These are phyloP conservation scores for Sanguinoderma infundibulare DNA, from an alignment of 1,284 basidiomycete species.

Conservation along the genomic window DNA sequence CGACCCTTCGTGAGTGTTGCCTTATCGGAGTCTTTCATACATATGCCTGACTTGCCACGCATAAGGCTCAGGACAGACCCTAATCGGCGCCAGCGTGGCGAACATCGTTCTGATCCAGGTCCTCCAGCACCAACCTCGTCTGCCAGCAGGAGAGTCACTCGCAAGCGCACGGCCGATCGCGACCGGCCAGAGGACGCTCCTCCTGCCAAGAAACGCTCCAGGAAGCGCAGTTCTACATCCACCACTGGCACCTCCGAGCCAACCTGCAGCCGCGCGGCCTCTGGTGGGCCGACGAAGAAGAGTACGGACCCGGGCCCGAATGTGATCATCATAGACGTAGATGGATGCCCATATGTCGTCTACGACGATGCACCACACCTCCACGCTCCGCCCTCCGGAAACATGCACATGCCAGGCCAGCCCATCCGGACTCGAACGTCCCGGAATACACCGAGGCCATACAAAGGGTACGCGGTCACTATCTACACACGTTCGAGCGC, in stretches of 20 bases:
- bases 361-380: neutral
- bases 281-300: neutral
- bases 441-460: neutral
- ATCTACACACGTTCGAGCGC: neutral
- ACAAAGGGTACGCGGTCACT: neutral
- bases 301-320: neutral
- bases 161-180: neutral
- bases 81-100: neutral
- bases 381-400: neutral
- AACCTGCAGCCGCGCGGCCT: too few relatives aligned
- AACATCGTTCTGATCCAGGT: neutral
- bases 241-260: neutral
- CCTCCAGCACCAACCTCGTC: neutral
- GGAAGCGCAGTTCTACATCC: neutral
- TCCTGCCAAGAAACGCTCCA: neutral
- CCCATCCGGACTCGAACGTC: too few relatives aligned
- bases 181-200: neutral
- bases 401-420: neutral
- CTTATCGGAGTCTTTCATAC: neutral
- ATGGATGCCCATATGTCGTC: neutral
- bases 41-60: neutral
- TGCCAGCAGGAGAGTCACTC: neutral
- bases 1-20: neutral
- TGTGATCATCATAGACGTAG: neutral
- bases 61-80: neutral